Base-by-base conservation (phyloP, 2,329 filamentous ascomycete genomes). In the Lachnellula willkommii region DNA sequence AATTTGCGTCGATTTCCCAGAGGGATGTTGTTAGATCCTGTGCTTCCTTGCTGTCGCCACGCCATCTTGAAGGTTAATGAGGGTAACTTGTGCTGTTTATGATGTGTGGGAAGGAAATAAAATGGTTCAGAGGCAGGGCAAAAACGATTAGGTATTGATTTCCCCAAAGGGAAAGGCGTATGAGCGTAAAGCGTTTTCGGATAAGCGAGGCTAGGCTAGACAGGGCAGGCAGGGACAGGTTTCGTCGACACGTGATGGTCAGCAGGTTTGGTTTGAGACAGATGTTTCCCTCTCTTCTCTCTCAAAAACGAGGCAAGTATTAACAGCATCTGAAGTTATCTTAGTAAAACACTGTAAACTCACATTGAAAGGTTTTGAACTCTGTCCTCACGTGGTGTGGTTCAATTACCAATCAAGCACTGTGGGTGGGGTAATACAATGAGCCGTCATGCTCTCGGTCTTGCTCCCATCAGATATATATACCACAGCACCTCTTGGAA, bases 11-110 rank as follows among this genome's bases (percentile, higher is more conserved):
- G 82, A 66, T 84, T 95, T 52, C 94, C 94, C 60, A 99, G 78
- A 59, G 94, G 94, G 68, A 99, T 95, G 70, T 96, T 97, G 75
- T 99, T 99, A 46, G 95, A 97, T 52, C 94, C 94, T 20, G 94
- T 99, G 71, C 96, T 95, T 66, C 94, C 94, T 72, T 86, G 83
- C 56, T 75, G 83, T 77, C 83, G 79, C 84, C 84, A 87, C 68
- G 84, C 78, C 84, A 87, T 87, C 5, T 62, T 77, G 68, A 20
- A 45, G 42, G 47, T 52, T 52, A 51, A 42, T 35, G 46, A 52
- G 46, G 35, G 52, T 54, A 45, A 24, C 37, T 56, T 24, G 45
- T 20, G 43, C 11, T 15, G 47, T 40, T 8, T 45, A 11, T 22
- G 20, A 12, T 7, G 11, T n/a, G 6, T 45, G 42, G 7, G 11